Base-by-base conservation (phyloP, 345 rosid genomes). In the Isatis tinctoria region DNA sequence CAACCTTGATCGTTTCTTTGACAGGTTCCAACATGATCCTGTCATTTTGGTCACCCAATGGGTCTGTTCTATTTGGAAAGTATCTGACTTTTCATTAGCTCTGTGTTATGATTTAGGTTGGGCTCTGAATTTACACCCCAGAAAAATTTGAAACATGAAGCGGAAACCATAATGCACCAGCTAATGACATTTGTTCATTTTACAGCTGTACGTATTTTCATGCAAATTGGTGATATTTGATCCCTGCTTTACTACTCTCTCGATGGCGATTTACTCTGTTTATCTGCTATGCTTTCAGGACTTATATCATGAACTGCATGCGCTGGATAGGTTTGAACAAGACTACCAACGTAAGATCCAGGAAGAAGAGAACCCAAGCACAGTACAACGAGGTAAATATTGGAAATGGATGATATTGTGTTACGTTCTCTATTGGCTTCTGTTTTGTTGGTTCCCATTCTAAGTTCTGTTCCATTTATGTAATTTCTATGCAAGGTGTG, bases 291-390 rank as follows among this genome's bases (percentile, higher is more conserved):
- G 45, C 43, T 26, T 70, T 80, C 88, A 95, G 99, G 99, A 95
- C 77, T 78, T 95, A 63, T 95, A 95, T 80, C 99, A 95, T 72
- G 99, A 95, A 76, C 84, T 88, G 78, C 97, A 92, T 74, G 93
- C 99, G 57, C 79, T 95, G 83, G 99, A 95, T 83, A 88, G 97
- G 84, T 95, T 91, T 83, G 97, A 92, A 75, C 99, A 95, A 88
- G 99, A 95, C 74, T 92, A 86, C 84, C 91, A 83, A 70, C 97
- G 96, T 70, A 92, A 90, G 86, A 87, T 90, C 74, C 96, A 86
- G 77, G 99, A 88, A 84, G 97, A 91, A 74, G 97, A 92, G 78
- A 90, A 79, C 69, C 77, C 88, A 32, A 95, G 80, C 83, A 79
- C 86, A 65, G 66, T 82, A 73, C 97, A 88, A 77, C 86, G 87